A percentile compares a stretch with the other conserved stretches of the same genome.
phyloP scores from a whole-genome alignment of 768 basidiomycete genomes.

The Suillus placidus region DNA sequence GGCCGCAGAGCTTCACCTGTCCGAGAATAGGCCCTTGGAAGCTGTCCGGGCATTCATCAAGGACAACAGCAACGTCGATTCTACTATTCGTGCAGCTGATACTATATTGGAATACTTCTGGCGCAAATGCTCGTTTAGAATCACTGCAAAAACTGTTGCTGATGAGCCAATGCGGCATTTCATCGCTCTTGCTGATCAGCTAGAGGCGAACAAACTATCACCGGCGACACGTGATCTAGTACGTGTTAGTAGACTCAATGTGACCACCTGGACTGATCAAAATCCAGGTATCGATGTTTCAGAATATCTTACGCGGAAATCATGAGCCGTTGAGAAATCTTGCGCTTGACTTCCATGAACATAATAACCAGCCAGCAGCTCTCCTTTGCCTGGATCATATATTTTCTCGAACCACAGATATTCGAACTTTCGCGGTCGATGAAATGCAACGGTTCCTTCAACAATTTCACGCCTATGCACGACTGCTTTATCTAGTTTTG shows the following conservation, averaged over 20 bases:
- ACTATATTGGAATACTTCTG: conserved; percentile 50
- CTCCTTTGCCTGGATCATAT: conserved; percentile 48
- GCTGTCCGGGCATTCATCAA: conserved; percentile 51
- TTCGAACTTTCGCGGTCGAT: conserved; percentile 26
- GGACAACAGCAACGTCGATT: conserved; percentile 30
- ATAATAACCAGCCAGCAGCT: conserved; percentile 35
- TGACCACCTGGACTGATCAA: conserved; percentile 21
- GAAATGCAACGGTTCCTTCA: conserved; percentile 36
- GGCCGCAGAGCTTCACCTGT: conserved; percentile 54
- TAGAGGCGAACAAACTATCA: conserved; percentile 15
- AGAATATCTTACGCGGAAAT: conserved; percentile 32
- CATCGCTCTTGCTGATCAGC: conserved; percentile 26
- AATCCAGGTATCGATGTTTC: conserved; percentile 38
- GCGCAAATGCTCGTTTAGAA: conserved; percentile 46
- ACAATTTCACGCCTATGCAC: conserved; percentile 39
- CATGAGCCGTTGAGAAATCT: conserved; percentile 33
- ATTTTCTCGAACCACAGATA: conserved; percentile 33
- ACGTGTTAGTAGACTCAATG: conserved; percentile 5
- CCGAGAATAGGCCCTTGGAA: conserved; percentile 47
- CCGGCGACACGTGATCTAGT: conserved; percentile 17
- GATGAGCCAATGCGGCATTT: conserved; percentile 21
- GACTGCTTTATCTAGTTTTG: conserved; percentile 32
- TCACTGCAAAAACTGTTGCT: conserved; percentile 13
- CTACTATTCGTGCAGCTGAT: conserved; percentile 37
- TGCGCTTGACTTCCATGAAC: conserved; percentile 31